These are phyloP conservation scores for Zoysia matrella DNA, from an alignment of 202 grass and related monocot genomes.

Conservation along the genomic window DNA sequence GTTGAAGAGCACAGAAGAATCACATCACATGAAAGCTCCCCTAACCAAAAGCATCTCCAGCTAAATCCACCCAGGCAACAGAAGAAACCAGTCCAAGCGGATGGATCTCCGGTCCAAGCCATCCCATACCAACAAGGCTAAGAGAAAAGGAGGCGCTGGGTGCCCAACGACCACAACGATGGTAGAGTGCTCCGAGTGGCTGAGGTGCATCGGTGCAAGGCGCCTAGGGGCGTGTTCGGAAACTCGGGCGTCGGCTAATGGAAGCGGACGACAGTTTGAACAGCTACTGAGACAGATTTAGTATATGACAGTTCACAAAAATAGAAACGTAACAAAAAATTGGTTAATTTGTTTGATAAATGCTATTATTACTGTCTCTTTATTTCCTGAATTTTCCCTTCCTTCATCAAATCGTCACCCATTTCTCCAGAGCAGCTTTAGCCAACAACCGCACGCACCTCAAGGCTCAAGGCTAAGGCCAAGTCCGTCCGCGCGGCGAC, in stretches of 20 bases:
- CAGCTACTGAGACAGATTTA: not conserved
- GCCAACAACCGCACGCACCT: slow-evolving; percentile 42
- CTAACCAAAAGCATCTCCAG: slow-evolving; percentile 11
- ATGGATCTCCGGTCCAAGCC: slow-evolving; percentile 20
- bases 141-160: not conserved
- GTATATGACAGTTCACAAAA: not conserved
- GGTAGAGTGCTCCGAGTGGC: slow-evolving; percentile 3
- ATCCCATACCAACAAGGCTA: not conserved
- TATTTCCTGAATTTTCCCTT: not conserved
- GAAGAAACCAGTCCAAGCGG: slow-evolving; percentile 22
- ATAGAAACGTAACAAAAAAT: not conserved
- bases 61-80: slow-evolving; percentile 16
- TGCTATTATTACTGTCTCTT: not conserved
- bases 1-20: not conserved
- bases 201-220: not conserved
- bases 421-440: not conserved
- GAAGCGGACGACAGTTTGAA: not conserved
- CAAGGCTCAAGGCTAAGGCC: slow-evolving; percentile 43
- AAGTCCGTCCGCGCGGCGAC: too few species aligned
- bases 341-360: not conserved
- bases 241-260: too few species aligned
- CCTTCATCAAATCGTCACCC: not conserved
- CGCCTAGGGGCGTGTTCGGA: too few species aligned
- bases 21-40: not conserved
- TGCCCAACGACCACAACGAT: not conserved